These are phyloP conservation scores for Mucor circinelloides DNA, from an alignment of 371 early-diverging fungal genomes.

Conservation along the genomic window DNA sequence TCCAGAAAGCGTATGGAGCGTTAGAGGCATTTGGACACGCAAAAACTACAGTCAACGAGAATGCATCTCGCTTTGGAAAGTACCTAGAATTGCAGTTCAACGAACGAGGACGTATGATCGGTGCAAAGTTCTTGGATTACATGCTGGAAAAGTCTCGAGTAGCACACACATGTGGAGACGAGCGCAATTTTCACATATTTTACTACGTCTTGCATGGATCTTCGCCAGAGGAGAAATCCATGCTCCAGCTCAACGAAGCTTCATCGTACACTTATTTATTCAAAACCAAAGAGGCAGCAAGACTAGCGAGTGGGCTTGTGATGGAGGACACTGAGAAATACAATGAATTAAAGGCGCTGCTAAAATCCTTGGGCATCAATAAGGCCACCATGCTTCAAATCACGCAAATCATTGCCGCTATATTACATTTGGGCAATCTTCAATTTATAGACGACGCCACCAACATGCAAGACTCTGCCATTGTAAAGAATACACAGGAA, in stretches of 20 bases:
- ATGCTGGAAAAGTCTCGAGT: conserved; percentile 87
- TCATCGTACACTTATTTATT: conserved; percentile 18
- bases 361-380: conserved; percentile 83
- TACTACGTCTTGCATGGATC: conserved; percentile 74
- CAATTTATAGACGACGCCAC: conserved; percentile 56
- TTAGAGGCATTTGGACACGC: conserved; percentile 89
- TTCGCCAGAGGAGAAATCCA: conserved; percentile 30
- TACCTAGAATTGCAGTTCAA: conserved; percentile 93
- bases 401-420: conserved; percentile 67
- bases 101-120: conserved; percentile 80
- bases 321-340: conserved; percentile 58
- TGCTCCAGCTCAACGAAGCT: conserved; percentile 18
- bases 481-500: conserved; percentile 57
- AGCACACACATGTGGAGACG: conserved; percentile 47
- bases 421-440: conserved; percentile 77
- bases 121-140: conserved; percentile 86
- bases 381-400: conserved; percentile 68
- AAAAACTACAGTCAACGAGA: conserved; percentile 64
- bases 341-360: conserved; percentile 64
- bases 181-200: conserved; percentile 92
- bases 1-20: conserved; percentile 43
- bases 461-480: conserved; percentile 52
- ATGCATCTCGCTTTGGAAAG: conserved; percentile 90
- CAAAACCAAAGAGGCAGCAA: conserved; percentile 26
- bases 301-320: conserved; percentile 16